These are phyloP conservation scores for Stephanodiscus triporus DNA, from an alignment of 108 stramenopile species.

Conservation along the genomic window DNA sequence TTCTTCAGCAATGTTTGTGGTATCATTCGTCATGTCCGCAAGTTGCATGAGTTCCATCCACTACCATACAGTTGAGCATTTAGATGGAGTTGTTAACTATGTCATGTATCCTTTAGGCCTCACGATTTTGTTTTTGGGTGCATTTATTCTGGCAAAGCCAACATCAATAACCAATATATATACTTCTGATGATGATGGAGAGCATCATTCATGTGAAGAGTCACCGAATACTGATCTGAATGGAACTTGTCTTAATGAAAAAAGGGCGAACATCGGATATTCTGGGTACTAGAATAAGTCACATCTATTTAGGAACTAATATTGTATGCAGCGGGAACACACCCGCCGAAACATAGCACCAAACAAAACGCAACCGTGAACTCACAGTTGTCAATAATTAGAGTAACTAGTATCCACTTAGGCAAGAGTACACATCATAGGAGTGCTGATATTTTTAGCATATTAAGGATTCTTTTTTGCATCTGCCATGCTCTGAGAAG, in stretches of 20 bases:
- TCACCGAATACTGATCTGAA: not conserved
- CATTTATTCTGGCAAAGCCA: slow-evolving; percentile 54
- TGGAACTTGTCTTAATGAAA: not conserved
- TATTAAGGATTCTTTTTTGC: too few species aligned
- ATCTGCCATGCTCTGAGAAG: too few species aligned
- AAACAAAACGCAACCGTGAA: too few species aligned
- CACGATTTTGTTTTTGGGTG: slow-evolving; percentile 62
- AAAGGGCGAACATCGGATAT: not conserved
- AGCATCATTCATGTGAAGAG: not conserved
- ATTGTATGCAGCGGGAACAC: too few species aligned
- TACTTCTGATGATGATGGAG: not conserved
- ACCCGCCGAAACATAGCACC: too few species aligned
- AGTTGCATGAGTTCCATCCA: slow-evolving; percentile 73
- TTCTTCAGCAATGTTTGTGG: slow-evolving; percentile 81
- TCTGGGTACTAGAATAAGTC: too few species aligned
- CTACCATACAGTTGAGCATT: slow-evolving; percentile 70
- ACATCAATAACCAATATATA: not conserved
- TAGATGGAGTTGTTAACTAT: slow-evolving; percentile 45
- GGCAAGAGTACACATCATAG: too few species aligned
- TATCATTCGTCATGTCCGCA: slow-evolving; percentile 74
- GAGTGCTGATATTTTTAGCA: too few species aligned
- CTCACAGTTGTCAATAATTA: too few species aligned
- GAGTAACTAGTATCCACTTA: too few species aligned
- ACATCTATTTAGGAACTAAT: too few species aligned
- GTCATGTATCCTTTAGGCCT: slow-evolving; percentile 77